Evolutionary conservation across 148 eudicot genomes (phyloP).

Genomic region (Chenopodium quinoa): DNA sequence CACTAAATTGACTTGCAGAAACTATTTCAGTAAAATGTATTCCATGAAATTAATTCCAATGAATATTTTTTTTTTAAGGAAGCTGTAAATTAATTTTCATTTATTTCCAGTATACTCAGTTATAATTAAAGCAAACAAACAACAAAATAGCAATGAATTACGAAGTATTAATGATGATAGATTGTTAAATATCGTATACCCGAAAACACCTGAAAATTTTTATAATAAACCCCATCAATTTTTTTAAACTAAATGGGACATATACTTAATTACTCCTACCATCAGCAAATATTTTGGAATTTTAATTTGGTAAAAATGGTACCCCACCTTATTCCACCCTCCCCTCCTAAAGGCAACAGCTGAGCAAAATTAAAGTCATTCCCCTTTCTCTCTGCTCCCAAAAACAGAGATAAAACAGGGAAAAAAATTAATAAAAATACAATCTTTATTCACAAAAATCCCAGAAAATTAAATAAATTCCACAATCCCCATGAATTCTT

Average conservation of each 20-base stretch:
- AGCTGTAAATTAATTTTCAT: too few species aligned
- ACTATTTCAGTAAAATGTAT: neutral
- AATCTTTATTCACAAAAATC: slow-evolving; percentile 7
- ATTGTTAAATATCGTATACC: too few species aligned
- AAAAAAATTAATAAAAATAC: neutral
- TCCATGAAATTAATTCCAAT: neutral
- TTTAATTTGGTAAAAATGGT: slow-evolving; percentile 6
- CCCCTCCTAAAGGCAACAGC: slow-evolving; percentile 1
- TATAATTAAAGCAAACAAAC: too few species aligned
- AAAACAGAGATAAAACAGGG: neutral
- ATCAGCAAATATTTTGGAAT: slow-evolving; percentile 3
- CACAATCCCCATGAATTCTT: slow-evolving; percentile 19
- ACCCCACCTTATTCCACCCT: slow-evolving; percentile 15
- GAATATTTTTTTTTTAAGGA: too few species aligned
- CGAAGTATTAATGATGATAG: too few species aligned
- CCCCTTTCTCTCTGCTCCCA: neutral
- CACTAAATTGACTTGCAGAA: neutral
- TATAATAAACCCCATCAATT: too few species aligned
- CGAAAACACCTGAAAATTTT: neutral
- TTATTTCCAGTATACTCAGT: too few species aligned
- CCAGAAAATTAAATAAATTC: neutral
- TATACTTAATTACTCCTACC: neutral
- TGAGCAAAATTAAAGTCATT: neutral
- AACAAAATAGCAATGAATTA: too few species aligned
- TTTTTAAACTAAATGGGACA: neutral